phyloP scores from a whole-genome alignment of 2,329 filamentous ascomycete species.

The Fusarium paranaense region DNA sequence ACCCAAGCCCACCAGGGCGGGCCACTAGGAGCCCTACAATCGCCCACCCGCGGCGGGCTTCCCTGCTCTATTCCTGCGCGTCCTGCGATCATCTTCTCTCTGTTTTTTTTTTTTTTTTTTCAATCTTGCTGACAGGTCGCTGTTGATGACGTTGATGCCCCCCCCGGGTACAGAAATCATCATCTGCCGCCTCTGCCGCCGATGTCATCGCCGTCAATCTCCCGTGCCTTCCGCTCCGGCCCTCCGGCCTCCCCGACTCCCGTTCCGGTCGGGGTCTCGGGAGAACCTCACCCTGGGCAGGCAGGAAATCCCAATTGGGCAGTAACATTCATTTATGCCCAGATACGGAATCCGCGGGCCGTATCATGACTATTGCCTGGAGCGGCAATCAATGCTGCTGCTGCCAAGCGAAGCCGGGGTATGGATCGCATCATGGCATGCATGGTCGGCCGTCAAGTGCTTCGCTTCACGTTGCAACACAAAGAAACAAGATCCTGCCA shows the following conservation, averaged over 20 bases:
- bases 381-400: neutral
- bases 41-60: slow-evolving; percentile 24
- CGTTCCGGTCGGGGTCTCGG: slow-evolving; percentile 19
- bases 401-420: neutral
- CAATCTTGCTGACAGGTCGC: neutral
- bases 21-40: slow-evolving; percentile 41
- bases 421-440: slow-evolving; percentile 18
- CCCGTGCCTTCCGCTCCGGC: slow-evolving; percentile 26
- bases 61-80: slow-evolving; percentile 31
- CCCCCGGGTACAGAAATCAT: slow-evolving; percentile 5
- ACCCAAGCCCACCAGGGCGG: slow-evolving; percentile 25
- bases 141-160: slow-evolving; percentile 27
- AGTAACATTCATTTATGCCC: neutral
- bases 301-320: neutral
- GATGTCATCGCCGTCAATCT: slow-evolving; percentile 17
- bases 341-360: neutral
- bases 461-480: neutral
- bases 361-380: neutral
- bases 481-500: slow-evolving; percentile 12
- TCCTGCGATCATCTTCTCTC: slow-evolving; percentile 26
- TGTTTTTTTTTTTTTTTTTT: slow-evolving; percentile 1
- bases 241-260: slow-evolving; percentile 29
- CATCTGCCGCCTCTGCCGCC: slow-evolving; percentile 11
- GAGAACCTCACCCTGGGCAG: neutral
- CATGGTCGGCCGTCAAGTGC: neutral